phyloP scores from a whole-genome alignment of 1,139 yeast genomes.

The Geotrichum macrosporum region DNA sequence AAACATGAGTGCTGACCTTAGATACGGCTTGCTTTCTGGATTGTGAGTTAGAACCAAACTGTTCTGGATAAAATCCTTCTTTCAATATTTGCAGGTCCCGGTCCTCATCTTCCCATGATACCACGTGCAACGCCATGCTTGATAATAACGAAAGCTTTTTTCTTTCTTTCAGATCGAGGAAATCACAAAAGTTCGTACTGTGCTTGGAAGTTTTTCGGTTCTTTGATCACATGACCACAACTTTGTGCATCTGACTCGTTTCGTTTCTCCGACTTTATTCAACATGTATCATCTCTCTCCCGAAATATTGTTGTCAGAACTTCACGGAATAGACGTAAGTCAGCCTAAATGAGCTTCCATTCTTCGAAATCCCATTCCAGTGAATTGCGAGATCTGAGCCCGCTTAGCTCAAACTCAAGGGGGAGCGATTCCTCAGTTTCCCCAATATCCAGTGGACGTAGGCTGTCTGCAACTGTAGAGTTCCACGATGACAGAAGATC shows the following conservation, averaged over 20 bases:
- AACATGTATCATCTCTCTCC: no score
- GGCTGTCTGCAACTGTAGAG: constrained; percentile 10
- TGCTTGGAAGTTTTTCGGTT: no score
- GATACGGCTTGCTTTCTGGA: constrained; percentile 50
- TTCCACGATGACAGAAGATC: constrained; percentile 1
- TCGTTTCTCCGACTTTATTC: no score
- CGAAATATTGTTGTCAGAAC: no score
- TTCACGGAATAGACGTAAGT: no score
- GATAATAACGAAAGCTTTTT: no score
- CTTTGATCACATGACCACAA: no score
- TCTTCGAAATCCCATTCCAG: neutral
- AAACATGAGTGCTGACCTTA: constrained; percentile 19
- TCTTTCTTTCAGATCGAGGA: no score
- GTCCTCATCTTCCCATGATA: constrained; percentile 12
- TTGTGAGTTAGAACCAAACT: constrained; percentile 27
- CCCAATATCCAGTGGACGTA: neutral
- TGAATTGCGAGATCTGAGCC: neutral
- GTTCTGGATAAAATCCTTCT: constrained; percentile 52
- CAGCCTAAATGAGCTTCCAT: neutral
- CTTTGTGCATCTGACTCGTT: no score
- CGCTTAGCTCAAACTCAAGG: neutral
- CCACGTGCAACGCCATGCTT: constrained; percentile 3
- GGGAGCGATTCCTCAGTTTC: neutral
- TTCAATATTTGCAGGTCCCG: constrained; percentile 38
- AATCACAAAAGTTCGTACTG: no score